Evolutionary conservation across 2,329 filamentous ascomycete genomes (phyloP), one percentile per base, ranked within the genome.

Genomic region (Neonectria sp.): DNA sequence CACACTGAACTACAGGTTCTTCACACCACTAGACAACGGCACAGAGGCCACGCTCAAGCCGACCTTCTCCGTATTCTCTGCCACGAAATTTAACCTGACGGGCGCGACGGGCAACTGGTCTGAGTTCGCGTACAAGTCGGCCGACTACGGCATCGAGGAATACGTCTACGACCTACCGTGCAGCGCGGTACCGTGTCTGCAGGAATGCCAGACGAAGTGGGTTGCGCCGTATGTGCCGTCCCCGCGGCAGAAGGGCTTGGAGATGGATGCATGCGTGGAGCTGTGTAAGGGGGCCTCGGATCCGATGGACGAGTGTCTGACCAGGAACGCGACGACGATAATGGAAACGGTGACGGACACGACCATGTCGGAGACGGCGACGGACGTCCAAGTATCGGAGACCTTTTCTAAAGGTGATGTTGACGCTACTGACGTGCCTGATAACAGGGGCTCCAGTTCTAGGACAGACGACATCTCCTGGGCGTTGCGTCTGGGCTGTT

Each of bases 181-280:
- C 29, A 27, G n/a, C 9, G 62, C 57, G 8, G 52, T 65, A 11
- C 51, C 57, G 7, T 65, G 63, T 35, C 21, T 57, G 6, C 21
- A 60, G 29, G 45, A 56, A 6, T 65, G 56, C 51, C 57, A 65
- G 49, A 60, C 48, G n/a, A 17, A 45, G 37, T 61, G 31, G n/a
- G 49, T 61, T 6, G 37, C 48, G 33, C 37, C 56, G 40, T 56
- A 55, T 21, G 56, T 53, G 25, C 25, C 52, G 21, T 37, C 45
- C 27, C 29, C 37, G n/a, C 21, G 52, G 21, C 35, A 9, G n/a
- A 37, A 63, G 21, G 45, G 45, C 8, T 25, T 7, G 12, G 46
- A 61, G 45, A n/a, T 66, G 49, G 35, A 61, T 17, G 63, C 63
- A 17, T 66, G 52, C 24, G 33, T 58, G 12, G 35, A 48, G 3